Evolutionary conservation across 441 rosid genomes (phyloP).

Genomic region (Adansonia gregorii): DNA sequence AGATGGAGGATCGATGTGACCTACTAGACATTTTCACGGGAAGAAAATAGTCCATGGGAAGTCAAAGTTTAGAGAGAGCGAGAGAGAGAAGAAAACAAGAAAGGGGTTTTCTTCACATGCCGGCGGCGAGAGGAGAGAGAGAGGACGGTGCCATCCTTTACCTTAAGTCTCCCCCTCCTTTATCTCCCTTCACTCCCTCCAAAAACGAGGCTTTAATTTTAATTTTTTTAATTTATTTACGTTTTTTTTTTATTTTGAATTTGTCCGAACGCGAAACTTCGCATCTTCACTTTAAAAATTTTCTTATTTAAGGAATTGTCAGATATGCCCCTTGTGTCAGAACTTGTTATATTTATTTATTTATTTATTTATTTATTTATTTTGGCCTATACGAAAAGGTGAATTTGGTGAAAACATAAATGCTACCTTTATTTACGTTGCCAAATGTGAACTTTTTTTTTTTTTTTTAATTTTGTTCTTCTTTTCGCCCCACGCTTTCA

Average conservation of each 20-base stretch:
- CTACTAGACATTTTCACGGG: constrained; percentile 50
- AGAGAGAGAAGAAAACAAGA: not conserved
- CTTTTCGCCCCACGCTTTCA: not conserved
- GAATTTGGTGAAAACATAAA: not conserved
- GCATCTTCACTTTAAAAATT: not conserved
- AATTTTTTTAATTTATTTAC: not conserved
- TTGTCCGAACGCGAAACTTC: constrained; percentile 9
- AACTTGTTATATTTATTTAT: not conserved
- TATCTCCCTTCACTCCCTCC: constrained; percentile 35
- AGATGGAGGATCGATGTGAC: constrained; percentile 71
- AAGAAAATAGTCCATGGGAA: not conserved
- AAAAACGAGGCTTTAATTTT: constrained; percentile 34
- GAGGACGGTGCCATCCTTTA: constrained; percentile 42
- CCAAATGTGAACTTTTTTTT: not conserved
- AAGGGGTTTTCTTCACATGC: constrained; percentile 37
- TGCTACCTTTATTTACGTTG: too few species aligned
- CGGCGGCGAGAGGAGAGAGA: constrained; percentile 25
- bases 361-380: too few species aligned
- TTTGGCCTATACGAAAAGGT: too few species aligned
- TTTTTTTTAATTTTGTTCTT: not conserved
- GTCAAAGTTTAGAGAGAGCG: constrained; percentile 21
- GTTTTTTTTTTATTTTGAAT: constrained; percentile 28
- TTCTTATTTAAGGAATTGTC: not conserved
- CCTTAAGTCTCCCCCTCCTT: not conserved
- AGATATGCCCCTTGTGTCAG: constrained; percentile 18